Evolutionary conservation across 495 filamentous ascomycete genomes (phyloP), one percentile per base, ranked within the genome.

Genomic region (Neurospora sp.): DNA sequence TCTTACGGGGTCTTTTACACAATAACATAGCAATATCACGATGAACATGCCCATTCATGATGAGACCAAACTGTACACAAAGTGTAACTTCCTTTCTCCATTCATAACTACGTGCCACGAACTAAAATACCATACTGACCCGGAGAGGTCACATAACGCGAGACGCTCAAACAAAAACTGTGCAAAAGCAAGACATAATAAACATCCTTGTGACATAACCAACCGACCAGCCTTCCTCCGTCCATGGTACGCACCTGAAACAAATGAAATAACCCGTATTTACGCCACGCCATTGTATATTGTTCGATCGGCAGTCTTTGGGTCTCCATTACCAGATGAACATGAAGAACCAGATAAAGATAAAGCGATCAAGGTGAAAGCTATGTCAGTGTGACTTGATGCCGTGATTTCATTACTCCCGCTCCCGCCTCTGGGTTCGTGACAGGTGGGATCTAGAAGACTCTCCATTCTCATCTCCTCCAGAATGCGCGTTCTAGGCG

Each of bases 401-500:
- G 5, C 23, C 20, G 48, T 59, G 6, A 27, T 23, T 27, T 59
- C 48, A 59, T 59, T 14, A 59, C 48, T 59, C 48, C 20, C 10
- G 48, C 48, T 46, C 9, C 66, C 9, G 18, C 18, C 66, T 70
- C 18, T 70, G 31, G 40, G 20, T 71, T 27, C 16, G 23, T 39
- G 23, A 66, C 54, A 46, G 18, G 42, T 46, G 42, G 18, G 42
- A 46, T 46, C 18, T 46, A 46, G 42, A 46, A 46, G 27, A 18
- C 54, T 35, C 54, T 66, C 6, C 54, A 35, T 35, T 35, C 69
- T 9, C 18, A 20, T 38, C 70, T 48, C 40, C 31, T 20, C 41
- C 54, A 54, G 35, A 27, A 38, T 23, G 44, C 72, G 72, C 46
- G 62, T 39, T 35, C 78, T 80, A 80, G 23, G 78, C 78, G 78